Percentiles rank a stretch among this genome's conserved stretches.
These are phyloP conservation scores for Coemansia sp. DNA, from an alignment of 192 early-diverging fungal genomes.

Conservation along the genomic window DNA sequence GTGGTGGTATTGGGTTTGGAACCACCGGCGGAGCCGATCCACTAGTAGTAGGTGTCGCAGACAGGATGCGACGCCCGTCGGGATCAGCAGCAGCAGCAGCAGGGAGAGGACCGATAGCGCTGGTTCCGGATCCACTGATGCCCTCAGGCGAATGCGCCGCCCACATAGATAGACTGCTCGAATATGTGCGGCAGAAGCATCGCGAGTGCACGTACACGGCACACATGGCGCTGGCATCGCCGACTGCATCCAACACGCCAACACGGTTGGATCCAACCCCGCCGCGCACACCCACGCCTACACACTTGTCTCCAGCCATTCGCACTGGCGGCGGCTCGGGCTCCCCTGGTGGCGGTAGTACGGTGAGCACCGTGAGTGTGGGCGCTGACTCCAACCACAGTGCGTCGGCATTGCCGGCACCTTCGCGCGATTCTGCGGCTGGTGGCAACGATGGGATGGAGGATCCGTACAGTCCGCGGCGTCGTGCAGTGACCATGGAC, in stretches of 20 bases:
- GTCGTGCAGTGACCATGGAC: constrained; percentile 28
- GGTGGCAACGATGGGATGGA: not conserved
- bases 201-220: constrained; percentile 8
- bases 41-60: no score
- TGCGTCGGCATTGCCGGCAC: not conserved
- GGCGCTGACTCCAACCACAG: not conserved
- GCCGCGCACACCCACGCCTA: not conserved
- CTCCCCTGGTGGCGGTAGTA: constrained; percentile 6
- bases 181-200: constrained; percentile 31
- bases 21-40: no score
- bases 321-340: not conserved
- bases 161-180: constrained; percentile 34
- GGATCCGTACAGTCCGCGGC: constrained; percentile 16
- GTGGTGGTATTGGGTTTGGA: no score
- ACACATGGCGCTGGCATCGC: constrained; percentile 16
- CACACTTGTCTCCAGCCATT: not conserved
- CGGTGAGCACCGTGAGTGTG: constrained; percentile 30
- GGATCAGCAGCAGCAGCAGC: not conserved
- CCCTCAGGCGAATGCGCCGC: constrained; percentile 32
- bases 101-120: not conserved
- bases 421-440: not conserved
- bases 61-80: no score
- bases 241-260: constrained; percentile 14
- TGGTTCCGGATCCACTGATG: constrained; percentile 20
- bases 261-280: constrained; percentile 24